Conservation (phyloP, 2,329 filamentous ascomycete genomes). For the Ophiosphaerella herpotricha region DNA sequence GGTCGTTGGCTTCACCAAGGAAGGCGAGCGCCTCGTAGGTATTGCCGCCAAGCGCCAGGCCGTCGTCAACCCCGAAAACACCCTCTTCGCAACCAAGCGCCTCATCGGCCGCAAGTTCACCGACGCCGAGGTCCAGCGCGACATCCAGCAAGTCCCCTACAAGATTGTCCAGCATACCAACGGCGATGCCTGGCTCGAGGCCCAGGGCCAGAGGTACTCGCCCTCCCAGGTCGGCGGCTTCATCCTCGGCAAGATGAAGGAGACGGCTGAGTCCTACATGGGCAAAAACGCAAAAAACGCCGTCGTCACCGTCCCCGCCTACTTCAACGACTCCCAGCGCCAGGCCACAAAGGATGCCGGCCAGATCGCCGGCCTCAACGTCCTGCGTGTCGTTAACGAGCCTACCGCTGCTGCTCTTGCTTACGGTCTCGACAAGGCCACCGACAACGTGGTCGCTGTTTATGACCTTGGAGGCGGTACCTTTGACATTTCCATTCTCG, state of each 20-base stretch:
- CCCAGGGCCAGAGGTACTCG: slow-evolving; percentile 93
- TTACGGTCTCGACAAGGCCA: slow-evolving; percentile 94
- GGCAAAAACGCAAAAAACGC: slow-evolving; percentile 92
- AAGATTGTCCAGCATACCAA: slow-evolving; percentile 98
- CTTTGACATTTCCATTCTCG: slow-evolving; percentile 97
- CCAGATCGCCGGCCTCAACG: slow-evolving; percentile 93
- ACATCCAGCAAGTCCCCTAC: slow-evolving; percentile 97
- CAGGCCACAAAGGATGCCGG: slow-evolving; percentile 98
- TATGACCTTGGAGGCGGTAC: slow-evolving; percentile 99
- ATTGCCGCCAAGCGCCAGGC: slow-evolving; percentile 97
- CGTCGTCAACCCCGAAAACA: slow-evolving; percentile 98
- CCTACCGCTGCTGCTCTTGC: slow-evolving; percentile 94
- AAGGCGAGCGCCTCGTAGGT: slow-evolving; percentile 95
- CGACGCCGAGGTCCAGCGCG: slow-evolving; percentile 90
- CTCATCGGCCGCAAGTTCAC: slow-evolving; percentile 97
- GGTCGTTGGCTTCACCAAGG: slow-evolving; percentile 92
- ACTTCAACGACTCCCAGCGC: slow-evolving; percentile 98
- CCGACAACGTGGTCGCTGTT: slow-evolving; percentile 86
- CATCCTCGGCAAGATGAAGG: slow-evolving; percentile 98
- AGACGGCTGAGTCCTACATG: slow-evolving; percentile 93
- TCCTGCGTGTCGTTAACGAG: slow-evolving; percentile 97
- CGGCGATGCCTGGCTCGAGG: slow-evolving; percentile 94
- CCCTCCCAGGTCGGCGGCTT: slow-evolving; percentile 98
- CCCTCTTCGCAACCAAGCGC: slow-evolving; percentile 97
- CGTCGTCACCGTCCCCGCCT: slow-evolving; percentile 94